Conservation (phyloP, 2,329 filamentous ascomycete genomes). For the Talaromyces sp. region DNA sequence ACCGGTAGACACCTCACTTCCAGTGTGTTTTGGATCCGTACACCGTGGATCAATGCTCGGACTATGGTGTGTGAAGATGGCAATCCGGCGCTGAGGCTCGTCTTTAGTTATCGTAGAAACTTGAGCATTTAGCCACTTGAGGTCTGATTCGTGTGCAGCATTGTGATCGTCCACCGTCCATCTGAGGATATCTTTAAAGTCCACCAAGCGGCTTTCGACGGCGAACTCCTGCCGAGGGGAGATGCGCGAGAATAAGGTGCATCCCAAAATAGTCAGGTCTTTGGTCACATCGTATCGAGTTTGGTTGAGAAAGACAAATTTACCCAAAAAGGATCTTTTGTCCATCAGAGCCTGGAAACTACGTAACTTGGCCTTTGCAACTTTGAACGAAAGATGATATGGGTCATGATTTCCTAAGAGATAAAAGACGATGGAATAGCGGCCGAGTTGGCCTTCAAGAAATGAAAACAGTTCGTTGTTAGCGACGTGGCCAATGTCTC, state of each 20-base stretch:
- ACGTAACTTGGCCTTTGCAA: slow-evolving; percentile 11
- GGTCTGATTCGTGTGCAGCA: slow-evolving; percentile 18
- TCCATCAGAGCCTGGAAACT: slow-evolving; percentile 13
- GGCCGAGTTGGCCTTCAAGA: slow-evolving; percentile 41
- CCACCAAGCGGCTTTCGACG: slow-evolving; percentile 38
- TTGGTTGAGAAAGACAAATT: slow-evolving; percentile 32
- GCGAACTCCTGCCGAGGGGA: slow-evolving; percentile 24
- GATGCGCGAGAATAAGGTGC: slow-evolving; percentile 45
- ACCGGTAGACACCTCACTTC: slow-evolving; percentile 21
- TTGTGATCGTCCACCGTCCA: slow-evolving; percentile 21
- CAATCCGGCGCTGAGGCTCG: slow-evolving; percentile 20
- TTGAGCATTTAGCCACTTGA: slow-evolving; percentile 27
- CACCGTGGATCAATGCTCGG: slow-evolving; percentile 15
- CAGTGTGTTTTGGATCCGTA: slow-evolving; percentile 18
- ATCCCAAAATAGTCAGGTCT: slow-evolving; percentile 34
- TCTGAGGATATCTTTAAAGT: slow-evolving; percentile 39
- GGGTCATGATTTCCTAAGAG: slow-evolving; percentile 51
- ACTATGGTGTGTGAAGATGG: slow-evolving; percentile 27
- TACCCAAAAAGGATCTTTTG: slow-evolving; percentile 11
- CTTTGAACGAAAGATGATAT: slow-evolving; percentile 23
- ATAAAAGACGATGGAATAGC: slow-evolving; percentile 44
- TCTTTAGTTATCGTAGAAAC: slow-evolving; percentile 14
- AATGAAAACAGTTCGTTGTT: slow-evolving; percentile 31
- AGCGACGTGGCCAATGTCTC: slow-evolving; percentile 44
- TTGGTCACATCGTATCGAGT: slow-evolving; percentile 26